These are phyloP conservation scores for Mortierella sp. DNA, from an alignment of 371 early-diverging fungal genomes.

Conservation along the genomic window DNA sequence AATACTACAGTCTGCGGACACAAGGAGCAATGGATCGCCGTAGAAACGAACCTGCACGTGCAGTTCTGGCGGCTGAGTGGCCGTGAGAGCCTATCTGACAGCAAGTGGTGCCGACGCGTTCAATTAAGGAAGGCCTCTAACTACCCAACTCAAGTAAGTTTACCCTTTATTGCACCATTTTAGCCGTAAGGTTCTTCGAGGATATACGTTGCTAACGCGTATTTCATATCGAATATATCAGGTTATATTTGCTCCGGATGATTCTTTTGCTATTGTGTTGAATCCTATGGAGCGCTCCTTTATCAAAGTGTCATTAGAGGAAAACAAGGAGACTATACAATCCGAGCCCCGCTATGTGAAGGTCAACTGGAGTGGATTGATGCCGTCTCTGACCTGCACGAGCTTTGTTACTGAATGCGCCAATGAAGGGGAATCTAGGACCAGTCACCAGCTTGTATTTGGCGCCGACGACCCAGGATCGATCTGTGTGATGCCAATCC, in stretches of 20 bases:
- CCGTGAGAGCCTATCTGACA: background rate
- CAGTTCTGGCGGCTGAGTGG: constrained; percentile 32
- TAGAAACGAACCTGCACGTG: constrained; percentile 33
- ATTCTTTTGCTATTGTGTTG: constrained; percentile 33
- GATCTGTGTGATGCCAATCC: constrained; percentile 17
- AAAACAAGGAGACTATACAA: background rate
- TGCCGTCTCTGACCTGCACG: constrained; percentile 1
- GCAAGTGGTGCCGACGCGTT: constrained; percentile 20
- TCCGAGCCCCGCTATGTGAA: too few relatives aligned
- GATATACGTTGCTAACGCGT: background rate
- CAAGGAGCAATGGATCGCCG: constrained; percentile 24
- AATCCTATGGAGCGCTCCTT: background rate
- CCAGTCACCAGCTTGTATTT: constrained; percentile 7
- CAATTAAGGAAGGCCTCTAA: constrained; percentile 9
- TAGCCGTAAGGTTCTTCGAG: background rate
- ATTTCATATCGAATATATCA: background rate
- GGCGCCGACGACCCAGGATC: constrained; percentile 23
- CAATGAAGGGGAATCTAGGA: background rate
- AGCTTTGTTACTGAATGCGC: constrained; percentile 12
- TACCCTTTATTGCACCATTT: background rate
- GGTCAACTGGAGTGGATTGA: constrained; percentile 1
- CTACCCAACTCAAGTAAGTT: constrained; percentile 19
- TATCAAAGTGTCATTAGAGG: constrained; percentile 17
- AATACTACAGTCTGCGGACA: constrained; percentile 18
- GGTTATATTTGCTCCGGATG: constrained; percentile 40